Conservation (phyloP, 306 rosid genomes). For the Morella rubra region DNA sequence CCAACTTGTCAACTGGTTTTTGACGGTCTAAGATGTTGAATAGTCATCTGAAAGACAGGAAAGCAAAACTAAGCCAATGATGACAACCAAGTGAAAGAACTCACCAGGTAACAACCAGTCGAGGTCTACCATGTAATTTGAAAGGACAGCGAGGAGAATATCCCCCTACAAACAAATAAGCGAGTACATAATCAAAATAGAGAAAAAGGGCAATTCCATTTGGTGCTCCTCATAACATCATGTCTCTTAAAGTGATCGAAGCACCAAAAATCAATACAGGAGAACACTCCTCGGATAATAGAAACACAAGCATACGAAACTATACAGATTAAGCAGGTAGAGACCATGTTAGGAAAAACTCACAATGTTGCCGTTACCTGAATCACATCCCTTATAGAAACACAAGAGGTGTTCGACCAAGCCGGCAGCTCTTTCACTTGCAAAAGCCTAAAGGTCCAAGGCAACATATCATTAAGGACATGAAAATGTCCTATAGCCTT, state of each 20-base stretch:
- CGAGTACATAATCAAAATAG: constrained; percentile 14
- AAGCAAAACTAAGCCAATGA: constrained; percentile 7
- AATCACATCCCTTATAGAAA: constrained; percentile 70
- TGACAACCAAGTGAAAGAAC: constrained; percentile 32
- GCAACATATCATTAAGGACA: constrained; percentile 43
- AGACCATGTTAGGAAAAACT: neutral
- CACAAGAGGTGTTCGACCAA: constrained; percentile 88
- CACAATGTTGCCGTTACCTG: constrained; percentile 40
- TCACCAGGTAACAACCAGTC: constrained; percentile 91
- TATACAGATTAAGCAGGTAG: constrained; percentile 7
- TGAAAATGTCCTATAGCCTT: constrained; percentile 65
- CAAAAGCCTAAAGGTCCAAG: constrained; percentile 77
- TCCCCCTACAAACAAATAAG: constrained; percentile 61
- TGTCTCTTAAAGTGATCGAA: neutral
- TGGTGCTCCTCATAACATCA: neutral
- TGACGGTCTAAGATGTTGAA: neutral
- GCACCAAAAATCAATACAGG: neutral
- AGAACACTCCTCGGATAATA: neutral
- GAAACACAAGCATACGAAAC: neutral
- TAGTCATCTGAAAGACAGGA: constrained; percentile 1
- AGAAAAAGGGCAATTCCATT: neutral
- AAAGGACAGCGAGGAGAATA: constrained; percentile 66
- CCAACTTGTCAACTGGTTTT: neutral
- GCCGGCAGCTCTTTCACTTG: constrained; percentile 68
- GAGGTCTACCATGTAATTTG: constrained; percentile 94